Evolutionary conservation across 2,329 filamentous ascomycete species (phyloP).

Genomic region (Pseudodiploospora longispora): DNA sequence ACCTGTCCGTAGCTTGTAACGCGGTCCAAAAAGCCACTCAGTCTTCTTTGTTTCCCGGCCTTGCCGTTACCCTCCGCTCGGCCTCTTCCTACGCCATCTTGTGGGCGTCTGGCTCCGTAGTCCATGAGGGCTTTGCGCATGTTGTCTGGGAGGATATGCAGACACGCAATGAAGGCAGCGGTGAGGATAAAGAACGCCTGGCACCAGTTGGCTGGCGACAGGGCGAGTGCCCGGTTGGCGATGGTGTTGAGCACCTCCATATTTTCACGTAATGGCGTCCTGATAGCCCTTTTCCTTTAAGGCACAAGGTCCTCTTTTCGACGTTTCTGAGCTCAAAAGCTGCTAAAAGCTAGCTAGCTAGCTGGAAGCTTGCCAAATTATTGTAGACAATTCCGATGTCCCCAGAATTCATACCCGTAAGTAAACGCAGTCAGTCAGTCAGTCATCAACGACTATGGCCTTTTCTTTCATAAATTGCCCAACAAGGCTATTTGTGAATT

Average conservation of each 20-base stretch:
- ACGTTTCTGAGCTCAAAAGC: too few relatives aligned
- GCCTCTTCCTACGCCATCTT: conserved; percentile 9
- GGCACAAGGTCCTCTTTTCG: too few relatives aligned
- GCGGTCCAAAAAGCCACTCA: conserved; percentile 15
- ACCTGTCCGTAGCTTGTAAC: conserved; percentile 43
- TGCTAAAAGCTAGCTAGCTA: too few relatives aligned
- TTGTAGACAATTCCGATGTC: too few relatives aligned
- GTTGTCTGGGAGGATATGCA: conserved; percentile 37
- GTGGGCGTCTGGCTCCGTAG: conserved; percentile 39
- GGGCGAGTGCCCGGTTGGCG: background rate
- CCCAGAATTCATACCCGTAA: too few relatives aligned
- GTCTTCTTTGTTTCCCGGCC: background rate
- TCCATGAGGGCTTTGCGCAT: conserved; percentile 37
- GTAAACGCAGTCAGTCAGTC: too few relatives aligned
- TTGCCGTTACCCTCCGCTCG: background rate
- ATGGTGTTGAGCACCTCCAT: background rate
- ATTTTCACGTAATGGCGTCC: too few relatives aligned
- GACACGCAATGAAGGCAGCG: conserved; percentile 29
- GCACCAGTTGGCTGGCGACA: conserved; percentile 27
- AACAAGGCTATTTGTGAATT: too few relatives aligned
- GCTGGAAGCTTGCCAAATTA: too few relatives aligned
- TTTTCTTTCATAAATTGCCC: too few relatives aligned
- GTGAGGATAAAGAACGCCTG: conserved; percentile 40
- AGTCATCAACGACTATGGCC: too few relatives aligned
- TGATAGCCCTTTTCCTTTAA: too few relatives aligned